Percentiles rank a stretch among this genome's conserved stretches.
Conservation (phyloP, 2,329 filamentous ascomycete species). For the Chaetomiaceae sp. region DNA sequence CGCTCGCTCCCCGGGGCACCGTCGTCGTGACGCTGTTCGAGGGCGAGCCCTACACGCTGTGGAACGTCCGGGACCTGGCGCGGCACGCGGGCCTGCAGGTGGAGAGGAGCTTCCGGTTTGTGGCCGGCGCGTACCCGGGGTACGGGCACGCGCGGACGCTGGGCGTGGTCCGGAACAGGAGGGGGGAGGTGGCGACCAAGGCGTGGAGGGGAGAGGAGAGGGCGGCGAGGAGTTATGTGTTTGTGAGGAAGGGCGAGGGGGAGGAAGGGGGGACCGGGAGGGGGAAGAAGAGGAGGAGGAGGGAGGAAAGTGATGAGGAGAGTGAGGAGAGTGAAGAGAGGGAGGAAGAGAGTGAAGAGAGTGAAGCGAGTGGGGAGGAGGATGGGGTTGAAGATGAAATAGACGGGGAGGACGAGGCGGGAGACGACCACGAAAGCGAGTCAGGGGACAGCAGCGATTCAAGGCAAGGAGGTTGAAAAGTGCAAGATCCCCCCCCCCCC, state of each 20-base stretch:
- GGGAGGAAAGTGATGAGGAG: constrained; percentile 27
- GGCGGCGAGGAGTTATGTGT: constrained; percentile 56
- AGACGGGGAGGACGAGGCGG: neutral
- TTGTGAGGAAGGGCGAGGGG: constrained; percentile 54
- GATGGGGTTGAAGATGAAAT: constrained; percentile 2
- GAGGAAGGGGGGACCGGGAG: constrained; percentile 29
- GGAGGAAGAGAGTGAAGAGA: constrained; percentile 20
- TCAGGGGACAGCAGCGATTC: no score
- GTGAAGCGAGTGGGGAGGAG: neutral
- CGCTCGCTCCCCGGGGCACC: constrained; percentile 52
- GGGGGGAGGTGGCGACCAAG: constrained; percentile 40
- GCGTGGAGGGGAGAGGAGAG: constrained; percentile 52
- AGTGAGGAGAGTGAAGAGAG: constrained; percentile 31
- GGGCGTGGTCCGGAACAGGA: constrained; percentile 54
- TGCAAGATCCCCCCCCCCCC: no score
- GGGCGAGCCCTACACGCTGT: constrained; percentile 88
- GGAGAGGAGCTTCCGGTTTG: constrained; percentile 65
- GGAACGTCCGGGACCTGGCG: constrained; percentile 87
- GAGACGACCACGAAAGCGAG: no score
- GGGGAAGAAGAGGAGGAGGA: constrained; percentile 25
- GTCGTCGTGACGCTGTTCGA: constrained; percentile 89
- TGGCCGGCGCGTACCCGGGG: constrained; percentile 62
- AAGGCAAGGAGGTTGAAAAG: no score
- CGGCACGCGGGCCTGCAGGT: constrained; percentile 71
- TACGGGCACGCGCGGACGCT: constrained; percentile 71